A percentile compares a stretch with the other conserved stretches of the same genome.
These are phyloP conservation scores for Aschersonia sp. DNA, from an alignment of 2,329 filamentous ascomycete genomes.

Conservation along the genomic window DNA sequence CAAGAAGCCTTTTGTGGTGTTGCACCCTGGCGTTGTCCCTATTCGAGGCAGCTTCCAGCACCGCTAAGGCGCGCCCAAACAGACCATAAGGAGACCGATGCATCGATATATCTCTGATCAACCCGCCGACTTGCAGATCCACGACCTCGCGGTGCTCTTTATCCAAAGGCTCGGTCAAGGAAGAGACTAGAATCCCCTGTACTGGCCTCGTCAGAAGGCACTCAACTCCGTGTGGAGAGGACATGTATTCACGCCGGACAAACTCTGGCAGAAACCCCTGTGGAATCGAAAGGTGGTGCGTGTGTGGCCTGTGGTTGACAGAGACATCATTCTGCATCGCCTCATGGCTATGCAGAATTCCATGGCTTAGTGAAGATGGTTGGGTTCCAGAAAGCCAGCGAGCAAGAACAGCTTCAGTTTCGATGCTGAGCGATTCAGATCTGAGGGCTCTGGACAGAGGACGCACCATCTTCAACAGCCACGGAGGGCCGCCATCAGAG, in stretches of 20 bases:
- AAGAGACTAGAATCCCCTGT: conserved; percentile 22
- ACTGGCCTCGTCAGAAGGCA: conserved; percentile 28
- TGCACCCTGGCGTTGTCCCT: background rate
- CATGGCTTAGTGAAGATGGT: background rate
- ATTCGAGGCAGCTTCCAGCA: conserved; percentile 4
- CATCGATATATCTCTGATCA: conserved; percentile 28
- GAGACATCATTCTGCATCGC: background rate
- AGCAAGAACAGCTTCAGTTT: conserved; percentile 29
- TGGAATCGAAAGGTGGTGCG: background rate
- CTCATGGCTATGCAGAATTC: background rate
- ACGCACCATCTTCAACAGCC: conserved; percentile 29
- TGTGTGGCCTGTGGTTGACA: background rate
- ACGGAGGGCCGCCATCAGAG: conserved; percentile 22
- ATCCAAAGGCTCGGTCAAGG: conserved; percentile 18
- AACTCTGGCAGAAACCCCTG: conserved; percentile 22
- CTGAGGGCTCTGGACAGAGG: conserved; percentile 28
- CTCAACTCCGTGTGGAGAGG: conserved; percentile 15
- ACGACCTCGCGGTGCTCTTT: conserved; percentile 19
- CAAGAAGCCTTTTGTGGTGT: background rate
- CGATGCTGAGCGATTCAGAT: conserved; percentile 27
- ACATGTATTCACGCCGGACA: conserved; percentile 20
- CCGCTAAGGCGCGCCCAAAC: conserved; percentile 26
- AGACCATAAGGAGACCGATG: conserved; percentile 28
- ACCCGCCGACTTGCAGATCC: conserved; percentile 30
- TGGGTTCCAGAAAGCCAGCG: conserved; percentile 23